phyloP scores from a whole-genome alignment of 2,329 filamentous ascomycete species.

The Xylariaceae sp. region DNA sequence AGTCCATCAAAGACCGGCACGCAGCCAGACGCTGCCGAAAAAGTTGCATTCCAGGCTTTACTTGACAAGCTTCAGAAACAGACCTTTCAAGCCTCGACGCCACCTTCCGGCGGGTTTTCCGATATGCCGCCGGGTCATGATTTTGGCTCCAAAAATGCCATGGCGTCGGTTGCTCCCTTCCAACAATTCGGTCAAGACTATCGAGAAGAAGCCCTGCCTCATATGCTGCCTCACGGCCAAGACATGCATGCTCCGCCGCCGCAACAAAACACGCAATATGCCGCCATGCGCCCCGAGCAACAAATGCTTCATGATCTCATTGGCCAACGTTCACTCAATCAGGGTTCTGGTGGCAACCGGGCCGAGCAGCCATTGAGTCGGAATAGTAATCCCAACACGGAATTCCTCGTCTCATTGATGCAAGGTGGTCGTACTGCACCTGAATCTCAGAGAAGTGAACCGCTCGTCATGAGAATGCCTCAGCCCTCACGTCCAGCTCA shows the following conservation, averaged over 20 bases:
- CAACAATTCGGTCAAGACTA: conserved; percentile 43
- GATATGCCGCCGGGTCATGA: conserved; percentile 30
- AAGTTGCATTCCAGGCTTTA: conserved; percentile 78
- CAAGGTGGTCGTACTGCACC: conserved; percentile 46
- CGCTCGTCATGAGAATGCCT: conserved; percentile 48
- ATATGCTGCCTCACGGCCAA: conserved; percentile 40
- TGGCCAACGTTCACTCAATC: conserved; percentile 51
- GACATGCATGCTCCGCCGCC: conserved; percentile 50
- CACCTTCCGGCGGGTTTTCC: conserved; percentile 37
- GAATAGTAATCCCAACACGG: conserved; percentile 61
- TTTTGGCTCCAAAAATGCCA: conserved; percentile 34
- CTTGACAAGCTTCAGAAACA: conserved; percentile 72
- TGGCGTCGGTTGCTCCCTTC: conserved; percentile 46
- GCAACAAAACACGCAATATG: conserved; percentile 43
- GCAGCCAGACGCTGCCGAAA: conserved; percentile 59
- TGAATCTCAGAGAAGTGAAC: conserved; percentile 48
- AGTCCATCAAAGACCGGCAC: conserved; percentile 24
- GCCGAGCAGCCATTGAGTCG: conserved; percentile 39
- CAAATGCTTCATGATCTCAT: conserved; percentile 57
- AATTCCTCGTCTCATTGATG: conserved; percentile 84
- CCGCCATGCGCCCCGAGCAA: conserved; percentile 47
- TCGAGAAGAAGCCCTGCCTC: conserved; percentile 41
- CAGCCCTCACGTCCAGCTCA: conserved; percentile 48
- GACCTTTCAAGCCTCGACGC: conserved; percentile 38
- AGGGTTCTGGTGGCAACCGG: conserved; percentile 46